These are phyloP conservation scores for Pulicaria dysenterica DNA, from an alignment of 129 eudicot genomes.

Conservation along the genomic window DNA sequence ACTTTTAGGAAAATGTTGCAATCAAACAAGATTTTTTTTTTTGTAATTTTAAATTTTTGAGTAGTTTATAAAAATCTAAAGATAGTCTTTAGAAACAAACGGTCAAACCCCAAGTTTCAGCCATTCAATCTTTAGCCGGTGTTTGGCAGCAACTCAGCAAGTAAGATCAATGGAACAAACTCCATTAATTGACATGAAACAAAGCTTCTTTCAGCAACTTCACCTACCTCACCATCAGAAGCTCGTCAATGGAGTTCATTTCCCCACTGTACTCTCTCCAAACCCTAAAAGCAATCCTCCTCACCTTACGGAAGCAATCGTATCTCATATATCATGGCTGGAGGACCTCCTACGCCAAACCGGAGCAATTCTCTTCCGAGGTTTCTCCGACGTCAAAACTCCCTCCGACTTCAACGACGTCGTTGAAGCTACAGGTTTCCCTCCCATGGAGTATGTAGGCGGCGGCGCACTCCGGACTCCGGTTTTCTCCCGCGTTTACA, in stretches of 20 bases:
- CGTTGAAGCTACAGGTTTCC: conserved; percentile 73
- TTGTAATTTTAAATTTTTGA: conserved; percentile 9
- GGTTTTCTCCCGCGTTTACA: conserved; percentile 67
- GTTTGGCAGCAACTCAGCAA: too few relatives aligned
- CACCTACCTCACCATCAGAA: conserved; percentile 51
- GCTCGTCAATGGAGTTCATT: conserved; percentile 7
- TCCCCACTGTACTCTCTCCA: conserved; percentile 56
- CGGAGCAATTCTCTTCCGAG: conserved; percentile 71
- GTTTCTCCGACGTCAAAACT: conserved; percentile 36
- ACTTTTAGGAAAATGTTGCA: neutral
- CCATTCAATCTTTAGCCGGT: too few relatives aligned
- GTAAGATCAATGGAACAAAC: neutral
- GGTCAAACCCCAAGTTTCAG: too few relatives aligned
- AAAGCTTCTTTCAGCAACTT: conserved; percentile 43
- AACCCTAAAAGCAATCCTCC: neutral
- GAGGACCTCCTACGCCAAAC: conserved; percentile 42
- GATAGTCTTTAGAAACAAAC: neutral
- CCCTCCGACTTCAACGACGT: conserved; percentile 69
- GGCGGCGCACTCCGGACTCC: conserved; percentile 69
- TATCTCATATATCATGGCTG: conserved; percentile 47
- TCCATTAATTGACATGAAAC: neutral
- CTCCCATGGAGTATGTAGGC: conserved; percentile 62
- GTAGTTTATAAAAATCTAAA: neutral
- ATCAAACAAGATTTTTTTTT: neutral
- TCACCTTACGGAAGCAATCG: conserved; percentile 39